Evolutionary conservation across 2,329 filamentous ascomycete genomes (phyloP), one percentile per base, ranked within the genome.

Genomic region (Onygenales sp.): DNA sequence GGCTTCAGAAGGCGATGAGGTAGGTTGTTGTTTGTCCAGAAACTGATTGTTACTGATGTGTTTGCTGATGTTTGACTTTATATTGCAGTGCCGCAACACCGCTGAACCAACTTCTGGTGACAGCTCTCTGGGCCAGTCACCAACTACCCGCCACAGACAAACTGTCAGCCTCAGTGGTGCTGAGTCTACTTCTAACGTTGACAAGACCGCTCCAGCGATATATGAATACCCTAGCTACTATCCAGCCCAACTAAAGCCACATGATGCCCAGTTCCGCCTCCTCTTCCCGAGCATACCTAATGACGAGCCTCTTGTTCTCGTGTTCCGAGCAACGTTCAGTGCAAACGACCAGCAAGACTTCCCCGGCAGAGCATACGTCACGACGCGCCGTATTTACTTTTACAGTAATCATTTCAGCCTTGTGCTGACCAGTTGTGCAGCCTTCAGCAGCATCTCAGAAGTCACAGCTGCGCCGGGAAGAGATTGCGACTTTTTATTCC

Each of bases 401-500:
- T 98, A 96, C 70, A 94, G 91, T 62, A 87, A 97, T 64, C 88
- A 96, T 65, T 84, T 96, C 67, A 93, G 93, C 5, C 78, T 98
- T 5, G 86, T 97, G 0, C 78, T 95, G 37, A 87, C 92, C 1
- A 92, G 90, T 49, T 82, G 82, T 13, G 82, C 94, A 49, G 83
- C 79, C 52, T 76, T 98, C 54, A 80, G 84, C 52, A 83, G 80
- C 17, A 88, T 98, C 53, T 83, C 83, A 7, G 93, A 97, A 69
- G 88, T 97, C 42, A 96, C 89, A 27, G 88, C 88, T 39, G 89
- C 89, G 2, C 86, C 89, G 10, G 93, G 93, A 17, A 85, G 85
- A 65, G 90, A 96, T 62, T 95, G 89, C 65, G 93, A 98, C 70
- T 95, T 91, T 67, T 80, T 97, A 33, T 95, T 90, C 66, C 71